Evolutionary conservation across 2,329 filamentous ascomycete species (phyloP), one percentile per base, ranked within the genome.

Genomic region (Peltaster fructicola): DNA sequence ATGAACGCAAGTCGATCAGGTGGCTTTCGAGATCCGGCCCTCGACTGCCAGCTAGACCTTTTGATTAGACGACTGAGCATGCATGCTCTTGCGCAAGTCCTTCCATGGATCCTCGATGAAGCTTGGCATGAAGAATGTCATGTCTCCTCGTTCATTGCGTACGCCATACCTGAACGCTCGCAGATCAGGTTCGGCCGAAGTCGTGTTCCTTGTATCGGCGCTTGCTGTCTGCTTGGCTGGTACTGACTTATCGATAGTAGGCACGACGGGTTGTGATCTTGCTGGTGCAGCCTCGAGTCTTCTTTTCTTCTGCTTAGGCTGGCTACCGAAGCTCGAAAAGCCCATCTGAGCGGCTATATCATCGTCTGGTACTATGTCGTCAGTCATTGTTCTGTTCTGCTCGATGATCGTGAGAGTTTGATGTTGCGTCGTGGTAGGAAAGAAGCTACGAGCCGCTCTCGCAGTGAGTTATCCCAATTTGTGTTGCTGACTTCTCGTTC

Each of bases 71-170:
- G 4, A 3, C 8, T 11, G 18, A 11, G 50, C 45, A n/a, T 73
- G 68, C n/a, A n/a, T n/a, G n/a, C n/a, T n/a, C n/a, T n/a, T n/a
- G n/a, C n/a, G n/a, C 11, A 73, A 48, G 6, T 43, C 47, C 24
- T 59, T 63, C 77, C 77, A 84, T 0, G 77, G 77, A 43, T 84
- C 79, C 43, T 72, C 61, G 37, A 79, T 68, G 32, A 73, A 77
- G 30, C 58, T 62, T 0, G 66, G 63, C 30, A 78, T 65, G 46
- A 80, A 82, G 46, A 77, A 79, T 17, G 60, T 68, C 18, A 61
- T 52, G 48, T 73, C 77, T 56, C 73, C 78, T 2, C 50, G 51
- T 30, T 53, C 49, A 32, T 59, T 56, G 24, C 47, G 48, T 17
- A 59, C 46, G 3, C 54, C 53, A 15, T 41, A 37, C 8, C 46